Conservation (phyloP, 2,329 filamentous ascomycete genomes). For the Madurella fahalii region DNA sequence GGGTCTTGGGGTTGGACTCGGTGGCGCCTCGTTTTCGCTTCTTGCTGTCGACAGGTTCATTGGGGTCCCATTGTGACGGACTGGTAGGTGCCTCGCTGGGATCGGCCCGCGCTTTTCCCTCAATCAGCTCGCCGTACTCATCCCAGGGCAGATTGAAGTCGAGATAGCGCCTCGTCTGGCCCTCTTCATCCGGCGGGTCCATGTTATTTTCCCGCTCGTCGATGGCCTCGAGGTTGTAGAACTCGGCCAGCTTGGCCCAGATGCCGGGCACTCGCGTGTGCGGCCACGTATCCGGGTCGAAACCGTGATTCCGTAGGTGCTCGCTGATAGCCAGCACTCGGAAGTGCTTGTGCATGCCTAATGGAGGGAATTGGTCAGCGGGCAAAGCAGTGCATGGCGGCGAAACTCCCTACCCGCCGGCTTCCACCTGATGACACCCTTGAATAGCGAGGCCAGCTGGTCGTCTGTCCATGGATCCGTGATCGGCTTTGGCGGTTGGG, state of each 20-base stretch:
- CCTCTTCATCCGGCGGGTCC: conserved; percentile 52
- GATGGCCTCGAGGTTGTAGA: conserved; percentile 82
- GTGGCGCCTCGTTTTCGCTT: conserved; percentile 45
- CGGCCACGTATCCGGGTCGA: conserved; percentile 62
- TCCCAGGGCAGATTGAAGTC: conserved; percentile 59
- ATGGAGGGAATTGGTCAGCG: conserved; percentile 10
- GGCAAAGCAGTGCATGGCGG: background rate
- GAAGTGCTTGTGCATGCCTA: conserved; percentile 91
- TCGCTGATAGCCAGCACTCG: conserved; percentile 84
- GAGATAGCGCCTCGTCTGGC: conserved; percentile 57
- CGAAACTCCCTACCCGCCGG: conserved; percentile 66
- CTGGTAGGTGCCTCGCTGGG: conserved; percentile 46
- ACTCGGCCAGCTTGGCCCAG: conserved; percentile 77
- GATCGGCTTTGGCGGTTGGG: conserved; percentile 31
- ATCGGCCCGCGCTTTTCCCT: conserved; percentile 42
- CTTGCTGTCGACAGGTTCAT: conserved; percentile 29
- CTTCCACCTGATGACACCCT: conserved; percentile 90
- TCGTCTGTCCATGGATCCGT: conserved; percentile 90
- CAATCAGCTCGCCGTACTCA: conserved; percentile 45
- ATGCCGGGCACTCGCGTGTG: conserved; percentile 90
- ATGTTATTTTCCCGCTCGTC: conserved; percentile 74
- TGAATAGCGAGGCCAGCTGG: conserved; percentile 88
- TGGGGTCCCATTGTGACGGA: conserved; percentile 40
- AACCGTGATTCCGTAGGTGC: conserved; percentile 74
- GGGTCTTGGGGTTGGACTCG: conserved; percentile 33